phyloP scores from a whole-genome alignment of 1,139 yeast species.

The Taphrina communis region DNA sequence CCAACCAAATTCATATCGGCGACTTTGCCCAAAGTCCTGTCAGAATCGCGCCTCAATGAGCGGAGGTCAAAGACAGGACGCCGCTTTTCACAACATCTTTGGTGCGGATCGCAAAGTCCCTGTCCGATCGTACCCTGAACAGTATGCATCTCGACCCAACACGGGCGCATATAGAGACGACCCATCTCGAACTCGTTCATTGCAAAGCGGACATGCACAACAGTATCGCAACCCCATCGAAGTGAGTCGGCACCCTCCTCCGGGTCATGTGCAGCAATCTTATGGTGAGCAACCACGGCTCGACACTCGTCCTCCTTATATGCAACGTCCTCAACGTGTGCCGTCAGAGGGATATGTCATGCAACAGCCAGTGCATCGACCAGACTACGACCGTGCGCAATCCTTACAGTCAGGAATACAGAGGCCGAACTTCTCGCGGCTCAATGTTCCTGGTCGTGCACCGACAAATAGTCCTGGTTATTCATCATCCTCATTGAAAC shows the following conservation, averaged over 20 bases:
- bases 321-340: constrained; percentile 23
- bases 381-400: constrained; percentile 36
- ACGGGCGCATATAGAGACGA: constrained; percentile 32
- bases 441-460: constrained; percentile 8
- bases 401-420: constrained; percentile 23
- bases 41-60: constrained; percentile 24
- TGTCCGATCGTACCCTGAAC: constrained; percentile 22
- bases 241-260: constrained; percentile 12
- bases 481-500: not conserved
- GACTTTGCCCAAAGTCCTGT: constrained; percentile 9
- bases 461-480: not conserved
- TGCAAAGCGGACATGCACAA: constrained; percentile 13
- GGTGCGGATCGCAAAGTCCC: constrained; percentile 24
- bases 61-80: constrained; percentile 36
- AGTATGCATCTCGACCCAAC: constrained; percentile 17
- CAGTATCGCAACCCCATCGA: not conserved
- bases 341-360: constrained; percentile 30
- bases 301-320: not conserved
- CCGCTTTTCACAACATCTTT: constrained; percentile 24
- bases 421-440: constrained; percentile 19
- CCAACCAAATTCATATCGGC: too few species aligned
- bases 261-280: constrained; percentile 11
- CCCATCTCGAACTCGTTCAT: constrained; percentile 26
- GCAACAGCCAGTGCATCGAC: constrained; percentile 6
- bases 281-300: not conserved